Conservation (phyloP, 1,139 yeast species). For the Yamadazyma mexicana region DNA sequence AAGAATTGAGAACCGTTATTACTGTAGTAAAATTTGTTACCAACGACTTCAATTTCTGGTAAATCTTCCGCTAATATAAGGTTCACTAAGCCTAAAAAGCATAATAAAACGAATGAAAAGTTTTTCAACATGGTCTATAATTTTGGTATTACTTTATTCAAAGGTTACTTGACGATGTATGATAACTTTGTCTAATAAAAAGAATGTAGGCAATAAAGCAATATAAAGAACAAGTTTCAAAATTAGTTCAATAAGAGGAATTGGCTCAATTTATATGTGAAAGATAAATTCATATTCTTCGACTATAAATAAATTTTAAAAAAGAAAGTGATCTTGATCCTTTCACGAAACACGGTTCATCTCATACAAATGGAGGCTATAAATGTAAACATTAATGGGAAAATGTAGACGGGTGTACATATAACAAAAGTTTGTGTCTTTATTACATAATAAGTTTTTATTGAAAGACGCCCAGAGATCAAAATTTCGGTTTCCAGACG, state of each 20-base stretch:
- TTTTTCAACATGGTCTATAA: conserved; percentile 3
- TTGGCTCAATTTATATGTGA: not conserved
- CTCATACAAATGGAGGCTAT: conserved; percentile 8
- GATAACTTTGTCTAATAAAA: no score
- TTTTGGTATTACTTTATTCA: no score
- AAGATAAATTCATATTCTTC: no score
- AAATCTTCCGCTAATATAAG: conserved; percentile 8
- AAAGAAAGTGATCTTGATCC: conserved; percentile 1
- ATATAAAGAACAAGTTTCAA: not conserved
- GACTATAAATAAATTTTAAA: not conserved
- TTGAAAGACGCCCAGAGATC: conserved; percentile 1
- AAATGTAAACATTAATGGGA: conserved; percentile 2
- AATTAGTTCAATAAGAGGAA: not conserved
- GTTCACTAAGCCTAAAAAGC: conserved; percentile 8
- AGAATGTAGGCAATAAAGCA: not conserved
- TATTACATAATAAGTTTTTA: not conserved
- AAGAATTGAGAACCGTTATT: conserved; percentile 48
- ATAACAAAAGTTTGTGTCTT: not conserved
- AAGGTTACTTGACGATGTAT: no score
- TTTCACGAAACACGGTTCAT: conserved; percentile 7
- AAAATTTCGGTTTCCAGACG: not conserved
- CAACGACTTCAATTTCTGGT: conserved; percentile 44
- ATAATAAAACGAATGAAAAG: conserved; percentile 10
- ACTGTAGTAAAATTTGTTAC: conserved; percentile 45
- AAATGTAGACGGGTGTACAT: not conserved